These are phyloP conservation scores for Colletotrichum sp. DNA, from an alignment of 2,329 filamentous ascomycete genomes.

Conservation along the genomic window DNA sequence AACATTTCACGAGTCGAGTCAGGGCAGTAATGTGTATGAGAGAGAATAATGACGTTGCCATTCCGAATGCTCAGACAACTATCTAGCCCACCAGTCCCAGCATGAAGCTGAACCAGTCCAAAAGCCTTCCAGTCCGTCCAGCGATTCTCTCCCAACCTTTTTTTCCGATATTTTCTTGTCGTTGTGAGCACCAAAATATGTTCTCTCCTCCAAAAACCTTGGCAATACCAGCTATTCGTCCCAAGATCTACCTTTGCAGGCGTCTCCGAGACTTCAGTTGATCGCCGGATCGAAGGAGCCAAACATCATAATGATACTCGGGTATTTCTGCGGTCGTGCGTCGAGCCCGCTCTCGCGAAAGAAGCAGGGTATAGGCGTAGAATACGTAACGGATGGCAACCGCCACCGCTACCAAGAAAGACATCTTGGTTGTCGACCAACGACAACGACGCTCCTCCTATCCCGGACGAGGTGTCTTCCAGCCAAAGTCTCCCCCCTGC, in stretches of 20 bases:
- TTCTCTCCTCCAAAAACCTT: background rate
- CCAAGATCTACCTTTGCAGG: background rate
- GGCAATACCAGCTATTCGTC: background rate
- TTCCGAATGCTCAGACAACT: constrained; percentile 13
- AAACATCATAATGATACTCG: constrained; percentile 14
- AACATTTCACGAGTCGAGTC: background rate
- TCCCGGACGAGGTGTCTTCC: constrained; percentile 12
- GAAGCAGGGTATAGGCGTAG: constrained; percentile 18
- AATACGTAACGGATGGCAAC: constrained; percentile 17
- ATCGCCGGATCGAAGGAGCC: background rate
- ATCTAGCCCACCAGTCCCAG: constrained; percentile 13
- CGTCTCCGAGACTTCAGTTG: background rate
- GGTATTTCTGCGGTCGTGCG: constrained; percentile 21
- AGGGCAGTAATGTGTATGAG: background rate
- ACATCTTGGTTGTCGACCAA: constrained; percentile 13
- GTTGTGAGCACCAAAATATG: constrained; percentile 15
- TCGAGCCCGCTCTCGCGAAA: constrained; percentile 13
- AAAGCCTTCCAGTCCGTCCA: constrained; percentile 15
- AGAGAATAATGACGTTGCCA: constrained; percentile 19
- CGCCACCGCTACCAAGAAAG: constrained; percentile 3
- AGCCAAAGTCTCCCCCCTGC: constrained; percentile 5
- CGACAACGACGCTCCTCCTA: constrained; percentile 15
- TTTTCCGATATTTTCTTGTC: constrained; percentile 21
- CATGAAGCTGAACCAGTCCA: background rate
- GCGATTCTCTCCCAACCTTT: constrained; percentile 19